A percentile compares a stretch with the other conserved stretches of the same genome.
Conservation (phyloP, 1,284 basidiomycete genomes). For the Microstroma glucosiphilum region DNA sequence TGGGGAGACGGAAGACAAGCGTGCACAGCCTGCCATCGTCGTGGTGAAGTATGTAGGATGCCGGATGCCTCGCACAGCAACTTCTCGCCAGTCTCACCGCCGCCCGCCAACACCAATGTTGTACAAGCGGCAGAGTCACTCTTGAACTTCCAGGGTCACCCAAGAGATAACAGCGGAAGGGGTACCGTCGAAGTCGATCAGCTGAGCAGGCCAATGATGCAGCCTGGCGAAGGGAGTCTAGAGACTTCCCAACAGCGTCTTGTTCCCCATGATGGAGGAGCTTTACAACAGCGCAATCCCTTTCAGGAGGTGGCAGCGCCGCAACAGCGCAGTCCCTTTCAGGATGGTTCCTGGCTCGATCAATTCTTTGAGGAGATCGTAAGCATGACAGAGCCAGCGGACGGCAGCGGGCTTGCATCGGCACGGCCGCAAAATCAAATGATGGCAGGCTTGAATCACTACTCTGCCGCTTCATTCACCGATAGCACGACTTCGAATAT, state of each 20-base stretch:
- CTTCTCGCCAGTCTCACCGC: background rate
- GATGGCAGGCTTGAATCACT: too few relatives aligned
- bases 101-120: too few relatives aligned
- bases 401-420: background rate
- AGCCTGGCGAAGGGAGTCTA: too few relatives aligned
- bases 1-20: constrained; percentile 23
- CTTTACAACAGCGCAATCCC: constrained; percentile 12
- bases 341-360: constrained; percentile 18
- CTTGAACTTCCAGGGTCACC: background rate
- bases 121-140: too few relatives aligned
- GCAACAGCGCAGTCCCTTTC: background rate
- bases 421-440: too few relatives aligned
- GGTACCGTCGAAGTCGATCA: constrained; percentile 11
- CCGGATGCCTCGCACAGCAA: background rate
- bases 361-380: constrained; percentile 34
- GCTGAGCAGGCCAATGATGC: too few relatives aligned
- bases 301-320: background rate
- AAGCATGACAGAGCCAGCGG: constrained; percentile 22
- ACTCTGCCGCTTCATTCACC: background rate
- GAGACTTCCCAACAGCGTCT: too few relatives aligned
- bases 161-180: background rate
- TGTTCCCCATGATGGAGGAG: constrained; percentile 3
- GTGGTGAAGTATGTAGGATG: constrained; percentile 24
- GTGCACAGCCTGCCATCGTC: constrained; percentile 27
- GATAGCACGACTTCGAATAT: background rate